A percentile compares a stretch with the other conserved stretches of the same genome.
These are phyloP conservation scores for Diaporthe ilicicola DNA, from an alignment of 2,329 filamentous ascomycete genomes.

Conservation along the genomic window DNA sequence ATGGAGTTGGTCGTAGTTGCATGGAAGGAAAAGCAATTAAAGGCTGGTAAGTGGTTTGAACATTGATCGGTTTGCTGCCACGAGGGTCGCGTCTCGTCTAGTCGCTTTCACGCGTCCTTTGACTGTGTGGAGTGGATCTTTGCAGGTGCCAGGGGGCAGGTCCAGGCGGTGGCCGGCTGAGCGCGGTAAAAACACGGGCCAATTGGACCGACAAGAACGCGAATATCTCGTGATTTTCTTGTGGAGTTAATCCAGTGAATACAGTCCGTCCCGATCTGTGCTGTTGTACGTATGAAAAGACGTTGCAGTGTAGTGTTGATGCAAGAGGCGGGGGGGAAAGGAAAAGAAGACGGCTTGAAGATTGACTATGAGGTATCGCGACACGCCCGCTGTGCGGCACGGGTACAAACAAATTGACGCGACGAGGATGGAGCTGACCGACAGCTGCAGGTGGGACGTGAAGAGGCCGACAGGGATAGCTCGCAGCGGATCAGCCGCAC, in stretches of 20 bases:
- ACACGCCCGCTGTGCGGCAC: conserved; percentile 13
- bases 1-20: background rate
- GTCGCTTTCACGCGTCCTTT: conserved; percentile 17
- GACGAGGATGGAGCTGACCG: conserved; percentile 6
- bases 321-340: no score
- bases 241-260: background rate
- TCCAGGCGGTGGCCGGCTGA: conserved; percentile 10
- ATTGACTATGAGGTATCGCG: conserved; percentile 12
- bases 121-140: conserved; percentile 11
- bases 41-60: conserved; percentile 25
- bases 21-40: conserved; percentile 27
- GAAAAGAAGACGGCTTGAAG: background rate
- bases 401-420: conserved; percentile 25
- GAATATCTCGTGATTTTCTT: background rate
- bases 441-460: conserved; percentile 14
- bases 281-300: background rate
- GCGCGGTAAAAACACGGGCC: background rate
- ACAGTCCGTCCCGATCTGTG: background rate
- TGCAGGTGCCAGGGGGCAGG: background rate
- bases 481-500: conserved; percentile 11
- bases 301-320: conserved; percentile 3
- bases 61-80: conserved; percentile 30
- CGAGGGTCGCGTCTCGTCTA: conserved; percentile 27
- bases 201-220: conserved; percentile 4
- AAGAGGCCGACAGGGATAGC: conserved; percentile 22